These are phyloP conservation scores for Lepidium aucheri DNA, from an alignment of 345 rosid genomes.

Conservation along the genomic window DNA sequence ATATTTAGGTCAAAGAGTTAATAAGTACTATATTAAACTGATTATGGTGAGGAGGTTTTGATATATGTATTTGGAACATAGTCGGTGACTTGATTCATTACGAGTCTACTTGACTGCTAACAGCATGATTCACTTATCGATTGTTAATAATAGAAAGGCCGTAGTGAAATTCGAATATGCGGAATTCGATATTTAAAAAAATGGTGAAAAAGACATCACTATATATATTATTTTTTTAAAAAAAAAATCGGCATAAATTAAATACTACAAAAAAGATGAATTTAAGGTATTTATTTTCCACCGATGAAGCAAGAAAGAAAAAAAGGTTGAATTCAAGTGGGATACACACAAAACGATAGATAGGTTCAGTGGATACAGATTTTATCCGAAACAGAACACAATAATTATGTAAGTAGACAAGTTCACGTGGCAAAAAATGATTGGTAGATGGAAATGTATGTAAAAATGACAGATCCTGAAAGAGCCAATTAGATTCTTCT, in stretches of 20 bases:
- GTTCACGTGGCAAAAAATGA: constrained; percentile 12
- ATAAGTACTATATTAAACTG: not conserved
- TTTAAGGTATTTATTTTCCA: not conserved
- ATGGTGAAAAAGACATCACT: no score
- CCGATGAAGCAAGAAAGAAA: not conserved
- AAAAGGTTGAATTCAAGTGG: constrained; percentile 10
- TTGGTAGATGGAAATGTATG: not conserved
- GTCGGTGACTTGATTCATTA: not conserved
- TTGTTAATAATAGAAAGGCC: no score
- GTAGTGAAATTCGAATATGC: no score
- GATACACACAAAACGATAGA: constrained; percentile 22
- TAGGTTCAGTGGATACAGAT: constrained; percentile 16
- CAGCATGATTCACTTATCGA: no score
- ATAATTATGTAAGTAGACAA: constrained; percentile 14
- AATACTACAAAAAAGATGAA: no score
- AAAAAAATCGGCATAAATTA: no score
- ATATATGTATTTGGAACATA: not conserved
- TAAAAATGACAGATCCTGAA: constrained; percentile 25
- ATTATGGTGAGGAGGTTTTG: not conserved
- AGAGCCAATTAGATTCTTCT: constrained; percentile 13
- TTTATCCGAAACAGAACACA: constrained; percentile 22
- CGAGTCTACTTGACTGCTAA: no score
- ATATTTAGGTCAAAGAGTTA: not conserved
- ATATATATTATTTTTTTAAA: no score
- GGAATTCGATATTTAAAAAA: no score